A percentile compares a stretch with the other conserved stretches of the same genome.
phyloP scores from a whole-genome alignment of 139 green algal genomes.

The Diplosphaera chodatii region DNA sequence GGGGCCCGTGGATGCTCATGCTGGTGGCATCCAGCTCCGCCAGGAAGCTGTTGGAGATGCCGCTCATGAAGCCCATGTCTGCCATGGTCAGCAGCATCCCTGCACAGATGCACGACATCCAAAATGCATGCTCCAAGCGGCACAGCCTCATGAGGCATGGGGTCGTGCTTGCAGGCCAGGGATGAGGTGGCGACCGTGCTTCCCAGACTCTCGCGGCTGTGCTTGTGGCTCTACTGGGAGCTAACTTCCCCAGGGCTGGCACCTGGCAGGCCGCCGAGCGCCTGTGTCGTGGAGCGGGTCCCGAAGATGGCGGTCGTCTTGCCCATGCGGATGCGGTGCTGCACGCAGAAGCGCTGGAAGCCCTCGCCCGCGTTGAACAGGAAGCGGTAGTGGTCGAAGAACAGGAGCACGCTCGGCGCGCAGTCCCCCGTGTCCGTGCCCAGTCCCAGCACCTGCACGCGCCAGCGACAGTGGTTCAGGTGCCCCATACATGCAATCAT shows the following conservation, averaged over 20 bases:
- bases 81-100: conserved; percentile 62
- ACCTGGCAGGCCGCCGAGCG: conserved; percentile 78
- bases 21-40: not conserved
- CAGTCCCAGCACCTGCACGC: conserved; percentile 41
- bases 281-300: conserved; percentile 65
- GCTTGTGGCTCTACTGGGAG: too few species aligned
- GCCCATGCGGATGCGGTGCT: conserved; percentile 75
- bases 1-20: conserved; percentile 24
- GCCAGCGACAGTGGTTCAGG: too few species aligned
- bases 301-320: conserved; percentile 47
- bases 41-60: conserved; percentile 11
- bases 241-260: too few species aligned
- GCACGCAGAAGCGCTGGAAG: conserved; percentile 79
- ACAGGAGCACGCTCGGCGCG: conserved; percentile 77
- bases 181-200: too few species aligned
- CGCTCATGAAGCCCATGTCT: conserved; percentile 20
- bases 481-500: too few species aligned
- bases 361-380: conserved; percentile 96
- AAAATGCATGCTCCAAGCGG: too few species aligned
- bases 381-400: conserved; percentile 78
- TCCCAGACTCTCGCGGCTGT: too few species aligned
- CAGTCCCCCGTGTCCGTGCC: conserved; percentile 59
- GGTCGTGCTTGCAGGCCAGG: too few species aligned
- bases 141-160: not conserved
- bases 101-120: conserved; percentile 4